phyloP scores from a whole-genome alignment of 345 rosid genomes.

The Microthlaspi erraticum region DNA sequence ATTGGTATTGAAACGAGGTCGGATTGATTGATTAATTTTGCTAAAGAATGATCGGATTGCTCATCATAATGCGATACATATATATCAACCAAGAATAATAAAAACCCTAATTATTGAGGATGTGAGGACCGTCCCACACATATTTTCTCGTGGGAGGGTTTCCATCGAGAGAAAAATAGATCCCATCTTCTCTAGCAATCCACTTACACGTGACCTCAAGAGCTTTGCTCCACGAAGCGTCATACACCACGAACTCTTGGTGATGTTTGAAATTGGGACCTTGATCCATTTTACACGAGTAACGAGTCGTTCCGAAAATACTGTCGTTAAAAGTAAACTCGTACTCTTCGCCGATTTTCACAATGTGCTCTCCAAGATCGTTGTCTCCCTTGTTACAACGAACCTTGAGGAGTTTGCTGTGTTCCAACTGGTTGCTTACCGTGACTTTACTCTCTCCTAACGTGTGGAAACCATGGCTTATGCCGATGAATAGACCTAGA shows the following conservation, averaged over 20 bases:
- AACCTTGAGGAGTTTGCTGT: constrained; percentile 38
- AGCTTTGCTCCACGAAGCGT: constrained; percentile 34
- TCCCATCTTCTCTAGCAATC: constrained; percentile 36
- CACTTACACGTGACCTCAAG: constrained; percentile 13
- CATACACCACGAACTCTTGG: constrained; percentile 32
- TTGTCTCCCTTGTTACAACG: constrained; percentile 1
- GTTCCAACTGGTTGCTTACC: constrained; percentile 31
- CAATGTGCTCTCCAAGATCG: constrained; percentile 15
- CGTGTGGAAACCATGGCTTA: constrained; percentile 27
- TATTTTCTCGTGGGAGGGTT: background rate
- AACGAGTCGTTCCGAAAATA: background rate
- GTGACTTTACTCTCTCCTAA: constrained; percentile 33
- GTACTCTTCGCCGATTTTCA: constrained; percentile 24
- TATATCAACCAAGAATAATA: no score
- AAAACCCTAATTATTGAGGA: background rate
- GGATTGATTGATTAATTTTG: no score
- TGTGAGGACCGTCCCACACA: constrained; percentile 34
- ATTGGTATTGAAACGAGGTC: no score
- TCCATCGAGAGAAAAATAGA: constrained; percentile 33
- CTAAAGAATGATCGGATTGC: no score
- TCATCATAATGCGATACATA: no score
- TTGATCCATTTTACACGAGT: constrained; percentile 29
- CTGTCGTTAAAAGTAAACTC: constrained; percentile 32
- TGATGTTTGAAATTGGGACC: constrained; percentile 41
- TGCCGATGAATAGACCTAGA: constrained; percentile 12